Percentiles rank a stretch among this genome's conserved stretches.
phyloP scores from a whole-genome alignment of 2,329 filamentous ascomycete species.

The Macrophomina phaseolina region DNA sequence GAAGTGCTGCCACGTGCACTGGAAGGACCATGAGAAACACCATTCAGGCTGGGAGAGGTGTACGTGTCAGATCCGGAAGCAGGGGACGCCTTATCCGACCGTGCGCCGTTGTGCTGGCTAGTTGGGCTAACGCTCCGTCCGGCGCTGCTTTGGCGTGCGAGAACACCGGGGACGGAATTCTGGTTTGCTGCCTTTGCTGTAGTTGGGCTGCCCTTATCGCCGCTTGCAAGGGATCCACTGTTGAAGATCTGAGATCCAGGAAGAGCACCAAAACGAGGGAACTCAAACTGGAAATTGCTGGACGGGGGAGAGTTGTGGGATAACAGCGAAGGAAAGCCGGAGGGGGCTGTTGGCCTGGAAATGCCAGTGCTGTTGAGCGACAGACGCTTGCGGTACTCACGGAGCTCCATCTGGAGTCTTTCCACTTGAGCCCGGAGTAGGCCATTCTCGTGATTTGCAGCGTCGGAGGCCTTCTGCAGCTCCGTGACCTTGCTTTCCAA shows the following conservation, averaged over 20 bases:
- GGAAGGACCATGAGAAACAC: slow-evolving; percentile 34
- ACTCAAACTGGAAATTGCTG: slow-evolving; percentile 92
- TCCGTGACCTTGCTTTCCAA: slow-evolving; percentile 73
- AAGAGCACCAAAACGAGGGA: slow-evolving; percentile 87
- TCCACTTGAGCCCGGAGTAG: slow-evolving; percentile 86
- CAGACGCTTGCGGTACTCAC: slow-evolving; percentile 88
- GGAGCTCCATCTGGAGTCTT: slow-evolving; percentile 81
- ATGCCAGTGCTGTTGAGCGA: slow-evolving; percentile 62
- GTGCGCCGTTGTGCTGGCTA: slow-evolving; percentile 31
- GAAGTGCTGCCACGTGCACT: slow-evolving; percentile 38
- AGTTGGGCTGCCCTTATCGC: slow-evolving; percentile 35
- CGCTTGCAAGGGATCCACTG: slow-evolving; percentile 47
- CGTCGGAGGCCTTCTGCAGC: slow-evolving; percentile 80
- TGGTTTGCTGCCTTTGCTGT: background rate
- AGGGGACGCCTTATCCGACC: slow-evolving; percentile 21
- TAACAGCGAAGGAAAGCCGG: slow-evolving; percentile 53
- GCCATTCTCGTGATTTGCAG: slow-evolving; percentile 83
- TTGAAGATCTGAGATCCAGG: slow-evolving; percentile 61
- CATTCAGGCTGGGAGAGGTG: slow-evolving; percentile 33
- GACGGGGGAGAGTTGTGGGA: slow-evolving; percentile 59
- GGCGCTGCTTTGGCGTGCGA: slow-evolving; percentile 41
- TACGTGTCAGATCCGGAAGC: background rate
- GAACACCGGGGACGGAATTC: slow-evolving; percentile 33
- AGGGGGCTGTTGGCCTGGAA: slow-evolving; percentile 51
- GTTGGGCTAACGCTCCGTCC: slow-evolving; percentile 46